phyloP scores from a whole-genome alignment of 192 early-diverging fungal species.

The Cetraspora pellucida region DNA sequence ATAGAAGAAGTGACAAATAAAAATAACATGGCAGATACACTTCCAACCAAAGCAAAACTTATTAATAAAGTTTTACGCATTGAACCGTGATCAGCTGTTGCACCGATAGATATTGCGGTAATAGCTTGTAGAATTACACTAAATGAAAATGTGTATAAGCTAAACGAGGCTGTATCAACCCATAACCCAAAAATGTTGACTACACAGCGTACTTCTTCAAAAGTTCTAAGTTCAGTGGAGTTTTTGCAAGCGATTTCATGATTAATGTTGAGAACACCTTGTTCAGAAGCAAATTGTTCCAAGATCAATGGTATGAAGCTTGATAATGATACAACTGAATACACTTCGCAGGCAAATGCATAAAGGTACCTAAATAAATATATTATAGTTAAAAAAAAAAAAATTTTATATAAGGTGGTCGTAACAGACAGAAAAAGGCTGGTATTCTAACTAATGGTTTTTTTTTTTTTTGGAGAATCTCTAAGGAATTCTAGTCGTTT shows the following conservation, averaged over 20 bases:
- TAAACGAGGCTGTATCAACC: conserved; percentile 48
- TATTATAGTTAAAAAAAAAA: not conserved
- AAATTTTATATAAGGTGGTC: no score
- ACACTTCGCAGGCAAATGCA: conserved; percentile 48
- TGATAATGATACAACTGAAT: conserved; percentile 44
- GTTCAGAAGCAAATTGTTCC: conserved; percentile 39
- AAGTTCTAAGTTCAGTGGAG: not conserved
- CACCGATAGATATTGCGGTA: conserved; percentile 44
- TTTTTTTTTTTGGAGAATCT: no score
- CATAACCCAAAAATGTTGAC: conserved; percentile 40
- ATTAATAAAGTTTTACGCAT: conserved; percentile 50
- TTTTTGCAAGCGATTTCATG: conserved; percentile 31
- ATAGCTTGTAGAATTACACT: conserved; percentile 47
- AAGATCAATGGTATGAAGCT: conserved; percentile 48
- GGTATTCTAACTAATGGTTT: no score
- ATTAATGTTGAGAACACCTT: conserved; percentile 41
- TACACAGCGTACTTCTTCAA: conserved; percentile 41
- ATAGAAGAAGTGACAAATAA: conserved; percentile 29
- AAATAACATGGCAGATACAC: conserved; percentile 51
- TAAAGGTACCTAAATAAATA: conserved; percentile 40
- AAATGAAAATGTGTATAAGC: conserved; percentile 46
- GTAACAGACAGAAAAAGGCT: no score
- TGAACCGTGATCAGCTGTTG: conserved; percentile 43
- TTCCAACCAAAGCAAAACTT: conserved; percentile 44
- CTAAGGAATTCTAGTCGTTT: no score